Percentiles rank a stretch among this genome's conserved stretches.
phyloP scores from a whole-genome alignment of 1,139 yeast species.

The Blastobotrys capitulatus region DNA sequence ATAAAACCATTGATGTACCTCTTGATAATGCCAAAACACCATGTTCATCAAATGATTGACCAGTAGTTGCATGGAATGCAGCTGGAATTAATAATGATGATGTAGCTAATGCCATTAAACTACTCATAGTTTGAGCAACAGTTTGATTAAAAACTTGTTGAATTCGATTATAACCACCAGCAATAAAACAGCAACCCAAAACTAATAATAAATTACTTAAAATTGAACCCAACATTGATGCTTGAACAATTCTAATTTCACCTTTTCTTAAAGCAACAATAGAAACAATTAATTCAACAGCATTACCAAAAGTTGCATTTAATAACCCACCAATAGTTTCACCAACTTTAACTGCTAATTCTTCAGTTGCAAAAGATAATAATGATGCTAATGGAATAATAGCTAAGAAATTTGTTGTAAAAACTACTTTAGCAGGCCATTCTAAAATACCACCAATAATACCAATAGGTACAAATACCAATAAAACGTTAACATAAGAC shows the following conservation, averaged over 20 bases:
- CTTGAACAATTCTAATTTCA: conserved; percentile 88
- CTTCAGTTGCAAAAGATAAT: conserved; percentile 89
- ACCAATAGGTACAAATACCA: conserved; percentile 87
- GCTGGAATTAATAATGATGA: conserved; percentile 90
- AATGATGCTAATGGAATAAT: conserved; percentile 90
- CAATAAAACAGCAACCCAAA: conserved; percentile 90
- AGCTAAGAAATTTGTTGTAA: conserved; percentile 76
- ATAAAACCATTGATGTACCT: conserved; percentile 76
- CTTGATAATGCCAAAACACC: conserved; percentile 73
- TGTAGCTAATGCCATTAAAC: conserved; percentile 84
- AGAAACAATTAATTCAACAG: conserved; percentile 87
- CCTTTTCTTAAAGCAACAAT: conserved; percentile 80
- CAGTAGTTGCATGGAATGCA: conserved; percentile 77
- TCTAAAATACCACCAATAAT: conserved; percentile 57
- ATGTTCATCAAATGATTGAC: conserved; percentile 32
- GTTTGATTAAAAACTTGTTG: conserved; percentile 92
- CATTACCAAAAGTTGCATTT: conserved; percentile 96
- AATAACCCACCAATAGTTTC: conserved; percentile 79
- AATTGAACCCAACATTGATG: conserved; percentile 93
- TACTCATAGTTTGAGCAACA: conserved; percentile 96
- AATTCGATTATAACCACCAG: conserved; percentile 82
- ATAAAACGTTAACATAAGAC: conserved; percentile 70
- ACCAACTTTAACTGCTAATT: conserved; percentile 79
- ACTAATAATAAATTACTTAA: conserved; percentile 82
- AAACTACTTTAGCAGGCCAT: conserved; percentile 56